Base-by-base conservation (phyloP, 805 yeast genomes). In the Candida nemodendra region DNA sequence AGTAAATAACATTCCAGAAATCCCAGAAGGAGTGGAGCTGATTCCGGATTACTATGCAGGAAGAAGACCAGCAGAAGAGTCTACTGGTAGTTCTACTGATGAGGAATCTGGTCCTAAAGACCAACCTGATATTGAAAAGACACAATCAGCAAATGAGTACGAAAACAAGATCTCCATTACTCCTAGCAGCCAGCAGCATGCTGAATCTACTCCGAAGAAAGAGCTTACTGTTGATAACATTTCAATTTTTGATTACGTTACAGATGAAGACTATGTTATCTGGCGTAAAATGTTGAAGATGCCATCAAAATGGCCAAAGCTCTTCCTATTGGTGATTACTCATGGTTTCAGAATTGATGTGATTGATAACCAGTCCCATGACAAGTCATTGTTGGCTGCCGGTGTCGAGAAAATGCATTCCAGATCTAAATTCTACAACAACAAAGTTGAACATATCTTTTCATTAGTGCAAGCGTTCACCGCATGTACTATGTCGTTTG, bases 401-500 rank as follows among this genome's bases (percentile, higher is more conserved):
- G 68, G 70, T 45, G 62, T 81, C 33, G 60, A 64, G 32, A 60
- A 52, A 18, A 67, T 81, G 72, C 85, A 81, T 58, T 47, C 66
- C 23, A 66, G 66, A 41, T 78, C 88, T 42, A 79, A 78, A 59
- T 77, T 71, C 52, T 83, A 83, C 61, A 85, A 81, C 57, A 79
- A 77, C 72, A 78, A 79, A 59, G 66, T 79, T 41, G 91, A 83
- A 63, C 79, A 72, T 58, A 61, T 83, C 47, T 83, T 75, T 58
- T 76, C 90, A 3, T 65, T 81, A 45, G 65, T 81, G 38, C 91
- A 83, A 62, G 81, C 78, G 36, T 61, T 82, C 45, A 82, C 90
- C 28, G 90, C 91, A 12, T 74, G 79, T 49, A 82, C 88, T 34
- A 81, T 82, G 82, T 82, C 90, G 2, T 81, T 84, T 60, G 86